Percentiles rank a stretch among this genome's conserved stretches.
Evolutionary conservation across 352 stramenopile species (phyloP).

Genomic region (Detonula confervacea): DNA sequence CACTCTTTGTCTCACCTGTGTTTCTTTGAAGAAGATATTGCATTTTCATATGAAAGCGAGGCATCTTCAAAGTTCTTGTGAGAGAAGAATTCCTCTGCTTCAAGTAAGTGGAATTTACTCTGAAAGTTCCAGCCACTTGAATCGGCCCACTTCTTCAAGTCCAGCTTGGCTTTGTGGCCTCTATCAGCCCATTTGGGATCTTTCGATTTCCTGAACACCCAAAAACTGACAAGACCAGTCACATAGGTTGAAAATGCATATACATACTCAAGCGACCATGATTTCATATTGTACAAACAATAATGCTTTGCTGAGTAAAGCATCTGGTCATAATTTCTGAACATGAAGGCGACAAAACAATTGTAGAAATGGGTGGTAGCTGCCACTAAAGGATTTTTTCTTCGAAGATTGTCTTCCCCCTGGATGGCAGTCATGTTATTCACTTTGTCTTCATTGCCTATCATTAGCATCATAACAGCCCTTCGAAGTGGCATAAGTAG

Average conservation of each 20-base stretch:
- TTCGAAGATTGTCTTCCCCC: neutral
- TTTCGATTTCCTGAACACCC: constrained; percentile 20
- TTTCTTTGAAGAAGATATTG: constrained; percentile 39
- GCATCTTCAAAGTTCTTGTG: constrained; percentile 27
- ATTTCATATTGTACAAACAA: neutral
- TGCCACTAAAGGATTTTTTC: neutral
- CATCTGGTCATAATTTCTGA: constrained; percentile 7
- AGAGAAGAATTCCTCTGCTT: constrained; percentile 39
- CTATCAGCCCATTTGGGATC: constrained; percentile 19
- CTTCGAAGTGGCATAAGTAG: neutral
- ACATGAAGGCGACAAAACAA: constrained; percentile 28
- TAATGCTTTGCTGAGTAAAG: constrained; percentile 19
- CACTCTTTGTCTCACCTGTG: constrained; percentile 25
- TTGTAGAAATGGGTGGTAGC: constrained; percentile 17
- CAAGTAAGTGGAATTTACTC: constrained; percentile 29
- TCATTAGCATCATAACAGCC: constrained; percentile 8
- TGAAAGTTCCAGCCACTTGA: constrained; percentile 36
- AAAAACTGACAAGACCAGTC: constrained; percentile 31
- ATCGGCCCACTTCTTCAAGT: constrained; percentile 35
- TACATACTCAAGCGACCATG: neutral
- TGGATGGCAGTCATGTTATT: neutral
- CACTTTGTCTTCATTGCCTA: constrained; percentile 2
- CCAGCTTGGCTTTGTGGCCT: constrained; percentile 3
- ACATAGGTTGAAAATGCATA: constrained; percentile 1
- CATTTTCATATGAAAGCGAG: constrained; percentile 35